Evolutionary conservation across 1,139 yeast species (phyloP), one percentile per base, ranked within the genome.

Genomic region (Blastobotrys malaysiensis): DNA sequence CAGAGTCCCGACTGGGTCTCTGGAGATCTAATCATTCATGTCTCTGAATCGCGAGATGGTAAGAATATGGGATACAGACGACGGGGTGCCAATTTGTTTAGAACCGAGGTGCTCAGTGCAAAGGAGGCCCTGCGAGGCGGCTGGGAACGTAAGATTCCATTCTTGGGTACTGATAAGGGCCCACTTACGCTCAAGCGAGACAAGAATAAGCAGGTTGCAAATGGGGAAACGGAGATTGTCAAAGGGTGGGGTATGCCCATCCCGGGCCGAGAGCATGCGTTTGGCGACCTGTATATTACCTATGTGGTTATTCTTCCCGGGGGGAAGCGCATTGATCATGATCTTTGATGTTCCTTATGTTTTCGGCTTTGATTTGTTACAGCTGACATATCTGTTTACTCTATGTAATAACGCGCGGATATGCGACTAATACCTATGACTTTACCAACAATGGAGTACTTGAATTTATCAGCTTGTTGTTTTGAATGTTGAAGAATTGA

Each of bases 231-330:
- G 9, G 96, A 93, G 68, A 69, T 77, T 3, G 61, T 91, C 36
- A 72, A 75, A 58, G 90, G 87, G 13, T 84, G 80, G 64, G 99
- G 99, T 36, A 89, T 93, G 97, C 98, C 98, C 1, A 60, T 76
- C 13, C 60, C 64, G 13, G 77, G 76, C 46, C 73, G 74, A 16
- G 77, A 74, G 19, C 83, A 80, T 57, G 83, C 77, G 57, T 80
- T 69, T 67, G 99, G 98, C 36, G 88, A 89, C 67, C 75, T 91
- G 66, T 87, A 73, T 66, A 76, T 93, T 51, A 86, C 84, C 59
- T 88, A 87, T 69, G 77, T 74, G 55, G 83, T 88, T 1, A 69
- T 87, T 43, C 66, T 75, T 39, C 79, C 83, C 1, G 78, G 73
- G 18, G 66, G 64, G 5, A 51, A 57, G 39, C 53, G 62, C 36